phyloP scores from a whole-genome alignment of 2,329 filamentous ascomycete genomes.

The Hypoxylon sp. region DNA sequence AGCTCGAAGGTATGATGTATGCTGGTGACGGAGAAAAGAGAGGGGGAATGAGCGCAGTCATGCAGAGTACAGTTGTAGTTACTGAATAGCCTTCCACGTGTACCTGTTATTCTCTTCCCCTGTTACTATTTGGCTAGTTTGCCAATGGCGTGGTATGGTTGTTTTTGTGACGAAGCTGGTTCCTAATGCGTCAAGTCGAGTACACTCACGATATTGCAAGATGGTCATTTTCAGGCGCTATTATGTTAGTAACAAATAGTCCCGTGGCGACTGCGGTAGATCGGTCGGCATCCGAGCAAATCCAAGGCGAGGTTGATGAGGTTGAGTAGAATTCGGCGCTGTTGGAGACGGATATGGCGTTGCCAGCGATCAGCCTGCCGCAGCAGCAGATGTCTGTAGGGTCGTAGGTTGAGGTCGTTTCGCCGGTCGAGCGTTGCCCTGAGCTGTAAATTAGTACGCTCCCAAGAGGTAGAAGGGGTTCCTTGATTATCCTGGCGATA shows the following conservation, averaged over 20 bases:
- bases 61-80: conserved; percentile 17
- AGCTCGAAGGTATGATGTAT: conserved; percentile 4
- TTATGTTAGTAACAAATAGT: conserved; percentile 37
- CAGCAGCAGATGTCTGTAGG: conserved; percentile 47
- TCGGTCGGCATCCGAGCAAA: conserved; percentile 36
- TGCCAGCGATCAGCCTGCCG: conserved; percentile 50
- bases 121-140: conserved; percentile 21
- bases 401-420: conserved; percentile 55
- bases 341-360: background rate
- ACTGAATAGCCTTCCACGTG: conserved; percentile 15
- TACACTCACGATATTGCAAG: conserved; percentile 29
- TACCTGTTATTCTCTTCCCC: conserved; percentile 10
- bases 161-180: conserved; percentile 1
- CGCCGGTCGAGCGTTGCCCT: conserved; percentile 53
- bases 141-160: conserved; percentile 9
- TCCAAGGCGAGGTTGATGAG: conserved; percentile 16
- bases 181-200: conserved; percentile 10
- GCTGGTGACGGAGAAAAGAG: background rate
- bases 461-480: conserved; percentile 29
- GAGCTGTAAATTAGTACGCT: conserved; percentile 47
- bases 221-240: conserved; percentile 25
- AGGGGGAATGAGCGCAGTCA: conserved; percentile 9
- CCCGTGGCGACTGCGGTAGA: conserved; percentile 31
- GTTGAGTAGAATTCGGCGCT: background rate
- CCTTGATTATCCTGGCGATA: conserved; percentile 44